Conservation (phyloP, 495 filamentous ascomycete species). For the Tricharina praecox region DNA sequence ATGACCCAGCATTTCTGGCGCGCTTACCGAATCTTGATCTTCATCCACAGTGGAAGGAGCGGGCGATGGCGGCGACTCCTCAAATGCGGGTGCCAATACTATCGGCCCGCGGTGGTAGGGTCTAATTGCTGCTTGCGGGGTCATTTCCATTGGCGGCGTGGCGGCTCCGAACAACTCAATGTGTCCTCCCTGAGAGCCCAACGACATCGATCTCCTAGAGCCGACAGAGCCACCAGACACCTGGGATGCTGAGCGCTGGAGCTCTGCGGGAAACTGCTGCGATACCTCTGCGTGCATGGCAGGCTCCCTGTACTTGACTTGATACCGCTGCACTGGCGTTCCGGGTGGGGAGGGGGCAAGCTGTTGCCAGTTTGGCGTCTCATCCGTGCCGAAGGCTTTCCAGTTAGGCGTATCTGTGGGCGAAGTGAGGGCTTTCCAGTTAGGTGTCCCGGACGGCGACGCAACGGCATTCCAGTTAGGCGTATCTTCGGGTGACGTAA, state of each 20-base stretch:
- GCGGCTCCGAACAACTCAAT: neutral
- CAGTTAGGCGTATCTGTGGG: no score
- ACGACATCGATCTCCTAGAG: neutral
- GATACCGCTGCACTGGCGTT: slow-evolving; percentile 11
- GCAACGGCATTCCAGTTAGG: no score
- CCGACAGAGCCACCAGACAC: neutral
- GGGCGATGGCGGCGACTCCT: neutral
- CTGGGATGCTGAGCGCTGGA: neutral
- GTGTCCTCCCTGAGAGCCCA: neutral
- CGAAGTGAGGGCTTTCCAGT: no score
- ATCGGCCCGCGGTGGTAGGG: slow-evolving; percentile 1
- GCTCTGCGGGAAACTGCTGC: no score
- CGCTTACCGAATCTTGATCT: no score
- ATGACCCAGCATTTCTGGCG: no score
- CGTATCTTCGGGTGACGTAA: no score
- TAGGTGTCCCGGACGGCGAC: no score
- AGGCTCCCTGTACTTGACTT: slow-evolving; percentile 1
- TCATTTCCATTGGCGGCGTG: neutral
- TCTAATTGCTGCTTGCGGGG: slow-evolving; percentile 1
- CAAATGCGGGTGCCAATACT: neutral
- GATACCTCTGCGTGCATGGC: no score
- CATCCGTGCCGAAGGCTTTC: slow-evolving; percentile 14
- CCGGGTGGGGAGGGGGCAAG: no score
- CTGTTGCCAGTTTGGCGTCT: no score
- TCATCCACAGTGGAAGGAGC: no score